phyloP scores from a whole-genome alignment of 2,329 filamentous ascomycete species.

The Ceratocystis alfenasii region DNA sequence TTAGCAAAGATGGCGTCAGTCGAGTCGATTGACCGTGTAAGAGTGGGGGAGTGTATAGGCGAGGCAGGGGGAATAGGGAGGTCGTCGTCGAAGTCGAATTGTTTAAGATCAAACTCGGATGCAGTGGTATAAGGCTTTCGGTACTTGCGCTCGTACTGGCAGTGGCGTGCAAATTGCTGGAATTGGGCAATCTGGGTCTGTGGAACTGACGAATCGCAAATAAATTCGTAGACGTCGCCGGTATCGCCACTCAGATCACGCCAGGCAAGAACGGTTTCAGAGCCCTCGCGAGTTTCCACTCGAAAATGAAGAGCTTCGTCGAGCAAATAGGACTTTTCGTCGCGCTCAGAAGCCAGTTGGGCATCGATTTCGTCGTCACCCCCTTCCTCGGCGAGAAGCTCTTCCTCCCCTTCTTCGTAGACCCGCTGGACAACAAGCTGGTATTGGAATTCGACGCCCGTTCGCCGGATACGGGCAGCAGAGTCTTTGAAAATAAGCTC shows the following conservation, averaged over 20 bases:
- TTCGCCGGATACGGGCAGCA: slow-evolving; percentile 79
- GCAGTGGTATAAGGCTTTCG: slow-evolving; percentile 67
- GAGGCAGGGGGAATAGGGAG: slow-evolving; percentile 53
- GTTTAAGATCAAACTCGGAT: slow-evolving; percentile 63
- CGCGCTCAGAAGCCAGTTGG: slow-evolving; percentile 64
- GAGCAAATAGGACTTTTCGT: slow-evolving; percentile 96
- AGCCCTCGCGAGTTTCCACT: slow-evolving; percentile 65
- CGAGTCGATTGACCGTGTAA: slow-evolving; percentile 45
- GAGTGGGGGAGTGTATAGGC: slow-evolving; percentile 47
- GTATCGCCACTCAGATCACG: slow-evolving; percentile 85
- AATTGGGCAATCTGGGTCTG: slow-evolving; percentile 66
- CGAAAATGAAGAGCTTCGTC: slow-evolving; percentile 84
- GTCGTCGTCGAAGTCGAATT: slow-evolving; percentile 66
- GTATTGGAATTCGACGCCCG: slow-evolving; percentile 91
- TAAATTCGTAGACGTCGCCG: slow-evolving; percentile 94
- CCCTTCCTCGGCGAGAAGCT: slow-evolving; percentile 78
- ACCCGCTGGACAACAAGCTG: slow-evolving; percentile 92
- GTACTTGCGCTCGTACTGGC: slow-evolving; percentile 96
- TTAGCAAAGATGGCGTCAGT: slow-evolving; percentile 45
- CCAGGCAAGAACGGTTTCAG: slow-evolving; percentile 85
- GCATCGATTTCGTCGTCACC: slow-evolving; percentile 69
- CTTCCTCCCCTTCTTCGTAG: slow-evolving; percentile 94
- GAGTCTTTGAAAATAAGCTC: slow-evolving; percentile 99
- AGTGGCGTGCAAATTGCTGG: slow-evolving; percentile 71
- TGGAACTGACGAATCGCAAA: slow-evolving; percentile 67